phyloP scores from a whole-genome alignment of 768 basidiomycete species.

The Candolleomyces aberdarensis region DNA sequence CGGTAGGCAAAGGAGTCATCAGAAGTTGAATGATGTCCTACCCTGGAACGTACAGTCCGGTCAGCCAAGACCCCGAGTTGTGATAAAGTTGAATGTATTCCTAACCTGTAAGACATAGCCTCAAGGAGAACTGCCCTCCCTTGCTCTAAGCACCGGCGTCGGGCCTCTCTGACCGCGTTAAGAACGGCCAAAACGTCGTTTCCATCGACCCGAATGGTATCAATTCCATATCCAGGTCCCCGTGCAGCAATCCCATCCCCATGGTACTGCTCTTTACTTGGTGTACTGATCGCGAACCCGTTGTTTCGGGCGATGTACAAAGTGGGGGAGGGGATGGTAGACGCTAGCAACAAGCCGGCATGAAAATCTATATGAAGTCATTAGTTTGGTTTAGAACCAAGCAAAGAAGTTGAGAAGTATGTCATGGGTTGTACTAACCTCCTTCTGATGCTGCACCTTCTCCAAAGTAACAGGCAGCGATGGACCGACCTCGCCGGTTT shows the following conservation, averaged over 20 bases:
- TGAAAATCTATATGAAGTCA: constrained; percentile 67
- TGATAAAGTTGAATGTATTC: constrained; percentile 1
- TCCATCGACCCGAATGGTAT: constrained; percentile 90
- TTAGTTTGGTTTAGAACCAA: neutral
- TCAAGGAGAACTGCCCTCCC: constrained; percentile 83
- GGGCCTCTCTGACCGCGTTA: constrained; percentile 66
- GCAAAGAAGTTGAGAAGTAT: neutral
- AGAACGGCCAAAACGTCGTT: constrained; percentile 89
- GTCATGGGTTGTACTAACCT: constrained; percentile 30
- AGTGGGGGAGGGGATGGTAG: constrained; percentile 71
- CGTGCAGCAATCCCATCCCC: constrained; percentile 93
- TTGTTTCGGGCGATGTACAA: constrained; percentile 79
- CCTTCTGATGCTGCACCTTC: constrained; percentile 95
- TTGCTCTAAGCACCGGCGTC: constrained; percentile 68
- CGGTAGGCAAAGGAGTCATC: constrained; percentile 96
- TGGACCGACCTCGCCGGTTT: constrained; percentile 59
- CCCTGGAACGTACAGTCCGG: constrained; percentile 35
- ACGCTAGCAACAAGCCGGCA: constrained; percentile 80
- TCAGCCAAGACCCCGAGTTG: neutral
- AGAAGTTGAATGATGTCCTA: constrained; percentile 94
- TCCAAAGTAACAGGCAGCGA: constrained; percentile 89
- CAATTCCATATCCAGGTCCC: constrained; percentile 89
- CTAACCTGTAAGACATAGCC: constrained; percentile 86
- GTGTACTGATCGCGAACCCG: constrained; percentile 94
- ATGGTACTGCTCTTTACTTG: constrained; percentile 82